Evolutionary conservation across 805 yeast genomes (phyloP), one percentile per base, ranked within the genome.

Genomic region (Gaillardinia entomophila): DNA sequence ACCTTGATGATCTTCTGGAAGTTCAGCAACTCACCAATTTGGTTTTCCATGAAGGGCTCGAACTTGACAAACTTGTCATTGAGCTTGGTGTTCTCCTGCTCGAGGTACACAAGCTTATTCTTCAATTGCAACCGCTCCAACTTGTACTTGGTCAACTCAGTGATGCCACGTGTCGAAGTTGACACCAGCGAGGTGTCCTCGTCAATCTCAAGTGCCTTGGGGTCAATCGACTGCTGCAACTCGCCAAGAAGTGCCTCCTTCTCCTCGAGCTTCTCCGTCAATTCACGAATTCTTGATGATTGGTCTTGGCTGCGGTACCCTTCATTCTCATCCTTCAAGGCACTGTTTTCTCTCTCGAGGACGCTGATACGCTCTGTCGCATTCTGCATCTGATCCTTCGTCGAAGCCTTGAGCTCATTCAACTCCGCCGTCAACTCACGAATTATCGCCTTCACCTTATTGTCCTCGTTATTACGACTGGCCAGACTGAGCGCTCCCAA

Each of bases 361-460:
- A 47, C 45, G 15, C 53, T 54, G 15, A 82, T 77, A 35, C 70
- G 71, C 13, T 66, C 66, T 42, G 77, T 72, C 0, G 88, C 89
- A 31, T 64, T 58, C 31, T 60, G 65, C 40, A 82, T 79, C 41
- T 77, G 79, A 4, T 55, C 54, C 35, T 65, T 67, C 16, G 70
- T 49, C 2, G 60, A 40, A 3, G 48, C 35, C 33, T 49, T 58
- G 39, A 65, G 53, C 16, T 51, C 51, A 20, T 40, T 48, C 32
- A 66, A 45, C 32, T 66, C 66, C 14, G 41, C 38, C 15, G 57
- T 60, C 32, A 65, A 49, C 33, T 60, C 62, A 8, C 42, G 36
- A 12, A 65, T 52, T 7, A 61, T 37, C 26, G 48, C 48, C 34
- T 61, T 65, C 11, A 58, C 54, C 32, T 51, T 49, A 4, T 48